Evolutionary conservation across 1,139 yeast genomes (phyloP).

Genomic region (Nakaseomyces bracarensis): DNA sequence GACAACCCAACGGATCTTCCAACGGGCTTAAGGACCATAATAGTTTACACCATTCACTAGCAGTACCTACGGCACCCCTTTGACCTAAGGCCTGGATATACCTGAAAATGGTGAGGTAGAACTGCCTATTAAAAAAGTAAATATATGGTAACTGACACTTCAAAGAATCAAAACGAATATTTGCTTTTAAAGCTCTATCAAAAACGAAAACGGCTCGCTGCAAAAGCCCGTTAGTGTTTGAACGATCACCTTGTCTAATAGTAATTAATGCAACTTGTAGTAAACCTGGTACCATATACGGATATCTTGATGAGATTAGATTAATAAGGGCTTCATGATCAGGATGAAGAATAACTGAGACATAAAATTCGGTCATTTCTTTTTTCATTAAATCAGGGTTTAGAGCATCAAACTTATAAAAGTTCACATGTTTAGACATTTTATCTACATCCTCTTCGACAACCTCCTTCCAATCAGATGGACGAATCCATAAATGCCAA

Average conservation of each 20-base stretch:
- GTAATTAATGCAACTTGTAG: constrained; percentile 71
- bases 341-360: constrained; percentile 59
- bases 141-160: constrained; percentile 69
- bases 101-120: constrained; percentile 65
- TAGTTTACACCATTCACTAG: constrained; percentile 64
- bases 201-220: constrained; percentile 74
- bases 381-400: constrained; percentile 32
- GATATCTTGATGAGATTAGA: constrained; percentile 45
- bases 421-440: constrained; percentile 40
- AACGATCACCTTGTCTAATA: constrained; percentile 67
- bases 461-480: constrained; percentile 43
- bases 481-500: constrained; percentile 34
- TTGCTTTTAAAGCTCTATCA: constrained; percentile 53
- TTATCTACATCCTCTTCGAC: constrained; percentile 39
- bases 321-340: constrained; percentile 61
- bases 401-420: constrained; percentile 44
- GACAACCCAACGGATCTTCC: constrained; percentile 78
- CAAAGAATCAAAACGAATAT: constrained; percentile 48
- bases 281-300: constrained; percentile 73
- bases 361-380: constrained; percentile 55
- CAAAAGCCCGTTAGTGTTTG: constrained; percentile 55
- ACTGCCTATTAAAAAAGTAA: constrained; percentile 64
- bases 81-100: constrained; percentile 65
- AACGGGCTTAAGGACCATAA: constrained; percentile 63
- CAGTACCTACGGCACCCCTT: constrained; percentile 70